Percentiles rank a stretch among this genome's conserved stretches.
Evolutionary conservation across 2,329 filamentous ascomycete species (phyloP).

Genomic region (Xylariaceae sp.): DNA sequence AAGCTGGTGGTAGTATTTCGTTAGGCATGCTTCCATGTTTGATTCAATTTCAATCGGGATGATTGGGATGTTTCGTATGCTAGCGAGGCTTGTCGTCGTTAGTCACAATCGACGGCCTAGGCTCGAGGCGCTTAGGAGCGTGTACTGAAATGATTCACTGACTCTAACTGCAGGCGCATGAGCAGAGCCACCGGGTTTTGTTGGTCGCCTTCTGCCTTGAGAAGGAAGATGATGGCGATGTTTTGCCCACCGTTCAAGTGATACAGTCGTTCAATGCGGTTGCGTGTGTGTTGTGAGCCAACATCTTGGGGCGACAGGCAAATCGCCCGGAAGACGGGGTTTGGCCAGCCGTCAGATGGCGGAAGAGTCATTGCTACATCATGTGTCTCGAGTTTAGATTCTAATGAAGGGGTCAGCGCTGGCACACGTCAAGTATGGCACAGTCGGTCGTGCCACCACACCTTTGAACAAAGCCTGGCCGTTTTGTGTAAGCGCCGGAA

Average conservation of each 20-base stretch:
- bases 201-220: constrained; percentile 25
- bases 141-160: constrained; percentile 11
- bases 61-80: constrained; percentile 32
- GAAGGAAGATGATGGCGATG: constrained; percentile 41
- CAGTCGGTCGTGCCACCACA: constrained; percentile 5
- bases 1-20: constrained; percentile 33
- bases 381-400: constrained; percentile 36
- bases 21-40: constrained; percentile 34
- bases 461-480: constrained; percentile 24
- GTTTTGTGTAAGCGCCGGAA: constrained; percentile 20
- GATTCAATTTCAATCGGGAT: constrained; percentile 36
- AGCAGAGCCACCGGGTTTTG: constrained; percentile 28
- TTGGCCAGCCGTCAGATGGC: constrained; percentile 5
- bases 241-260: constrained; percentile 35
- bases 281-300: constrained; percentile 20
- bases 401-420: constrained; percentile 28
- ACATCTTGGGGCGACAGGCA: constrained; percentile 37
- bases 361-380: constrained; percentile 40
- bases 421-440: too few relatives aligned
- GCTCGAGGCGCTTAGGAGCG: background rate
- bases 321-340: constrained; percentile 31
- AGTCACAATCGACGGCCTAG: constrained; percentile 1
- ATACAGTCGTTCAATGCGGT: constrained; percentile 37
- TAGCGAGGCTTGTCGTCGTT: constrained; percentile 27
- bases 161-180: constrained; percentile 42